A percentile compares a stretch with the other conserved stretches of the same genome.
Evolutionary conservation across 345 rosid species (phyloP).

Genomic region (Lepidium didymum): DNA sequence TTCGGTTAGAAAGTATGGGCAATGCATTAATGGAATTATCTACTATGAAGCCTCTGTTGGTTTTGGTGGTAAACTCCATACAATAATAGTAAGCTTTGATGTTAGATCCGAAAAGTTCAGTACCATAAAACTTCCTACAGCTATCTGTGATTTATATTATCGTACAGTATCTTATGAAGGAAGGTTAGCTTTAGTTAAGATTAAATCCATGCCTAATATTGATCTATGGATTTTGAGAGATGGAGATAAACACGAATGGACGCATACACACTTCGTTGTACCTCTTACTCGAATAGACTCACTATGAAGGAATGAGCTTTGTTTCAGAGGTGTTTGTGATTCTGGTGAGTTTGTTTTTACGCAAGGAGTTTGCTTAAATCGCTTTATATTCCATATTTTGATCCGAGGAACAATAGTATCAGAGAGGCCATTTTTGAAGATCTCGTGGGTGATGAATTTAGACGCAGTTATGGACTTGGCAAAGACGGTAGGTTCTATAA

Average conservation of each 20-base stretch:
- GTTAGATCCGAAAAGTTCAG: not conserved
- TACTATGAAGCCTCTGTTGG: not conserved
- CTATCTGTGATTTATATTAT: not conserved
- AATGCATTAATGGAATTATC: not conserved
- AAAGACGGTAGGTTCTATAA: not conserved
- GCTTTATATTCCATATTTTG: not conserved
- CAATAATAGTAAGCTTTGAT: not conserved
- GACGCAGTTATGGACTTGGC: not conserved
- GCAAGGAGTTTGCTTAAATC: not conserved
- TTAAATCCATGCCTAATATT: not conserved
- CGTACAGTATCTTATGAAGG: not conserved
- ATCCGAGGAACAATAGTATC: not conserved
- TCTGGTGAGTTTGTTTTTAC: constrained; percentile 4
- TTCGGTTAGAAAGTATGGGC: not conserved
- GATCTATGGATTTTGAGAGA: not conserved
- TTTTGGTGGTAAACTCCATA: no score
- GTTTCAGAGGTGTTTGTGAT: not conserved
- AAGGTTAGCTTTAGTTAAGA: not conserved
- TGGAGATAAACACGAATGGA: not conserved
- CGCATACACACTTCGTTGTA: not conserved
- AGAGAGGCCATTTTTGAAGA: not conserved
- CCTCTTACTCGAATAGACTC: not conserved
- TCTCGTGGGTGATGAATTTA: not conserved
- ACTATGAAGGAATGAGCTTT: not conserved
- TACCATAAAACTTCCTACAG: not conserved